phyloP scores from a whole-genome alignment of 2,329 filamentous ascomycete species.

The Claviceps africana region DNA sequence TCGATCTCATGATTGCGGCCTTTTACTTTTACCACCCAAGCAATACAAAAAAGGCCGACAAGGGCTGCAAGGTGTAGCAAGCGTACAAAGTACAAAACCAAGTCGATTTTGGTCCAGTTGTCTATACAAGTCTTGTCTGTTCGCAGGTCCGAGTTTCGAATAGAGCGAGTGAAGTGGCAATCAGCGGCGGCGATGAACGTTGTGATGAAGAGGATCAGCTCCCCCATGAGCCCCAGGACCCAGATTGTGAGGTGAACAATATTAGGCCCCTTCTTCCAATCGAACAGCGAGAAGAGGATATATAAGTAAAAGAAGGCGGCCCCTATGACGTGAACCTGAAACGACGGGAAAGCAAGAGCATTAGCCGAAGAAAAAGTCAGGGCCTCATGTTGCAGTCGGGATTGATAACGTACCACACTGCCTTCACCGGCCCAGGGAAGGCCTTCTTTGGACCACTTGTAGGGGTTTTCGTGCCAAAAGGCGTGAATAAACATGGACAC shows the following conservation, averaged over 20 bases:
- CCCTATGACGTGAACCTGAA: slow-evolving; percentile 69
- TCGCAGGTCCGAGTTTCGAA: slow-evolving; percentile 12
- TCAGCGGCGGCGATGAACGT: slow-evolving; percentile 55
- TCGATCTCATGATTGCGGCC: slow-evolving; percentile 24
- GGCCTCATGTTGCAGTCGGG: background rate
- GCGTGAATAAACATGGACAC: slow-evolving; percentile 61
- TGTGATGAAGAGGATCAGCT: slow-evolving; percentile 55
- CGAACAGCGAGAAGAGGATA: slow-evolving; percentile 72
- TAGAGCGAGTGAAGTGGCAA: slow-evolving; percentile 44
- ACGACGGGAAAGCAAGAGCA: background rate
- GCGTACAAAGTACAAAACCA: slow-evolving; percentile 53
- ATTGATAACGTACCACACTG: slow-evolving; percentile 48
- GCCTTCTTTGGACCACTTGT: slow-evolving; percentile 26
- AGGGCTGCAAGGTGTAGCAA: slow-evolving; percentile 51
- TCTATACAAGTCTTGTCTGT: slow-evolving; percentile 19
- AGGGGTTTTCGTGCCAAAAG: slow-evolving; percentile 32
- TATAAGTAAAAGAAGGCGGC: slow-evolving; percentile 80
- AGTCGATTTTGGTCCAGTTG: slow-evolving; percentile 38
- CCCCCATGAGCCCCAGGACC: slow-evolving; percentile 57
- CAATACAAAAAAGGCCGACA: slow-evolving; percentile 32
- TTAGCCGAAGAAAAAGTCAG: background rate
- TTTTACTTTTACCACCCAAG: slow-evolving; percentile 26
- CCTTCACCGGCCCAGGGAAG: slow-evolving; percentile 64
- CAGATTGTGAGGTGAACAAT: slow-evolving; percentile 69
- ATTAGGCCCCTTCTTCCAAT: slow-evolving; percentile 69